phyloP scores from a whole-genome alignment of 768 basidiomycete species.

The Amyloporia xantha region DNA sequence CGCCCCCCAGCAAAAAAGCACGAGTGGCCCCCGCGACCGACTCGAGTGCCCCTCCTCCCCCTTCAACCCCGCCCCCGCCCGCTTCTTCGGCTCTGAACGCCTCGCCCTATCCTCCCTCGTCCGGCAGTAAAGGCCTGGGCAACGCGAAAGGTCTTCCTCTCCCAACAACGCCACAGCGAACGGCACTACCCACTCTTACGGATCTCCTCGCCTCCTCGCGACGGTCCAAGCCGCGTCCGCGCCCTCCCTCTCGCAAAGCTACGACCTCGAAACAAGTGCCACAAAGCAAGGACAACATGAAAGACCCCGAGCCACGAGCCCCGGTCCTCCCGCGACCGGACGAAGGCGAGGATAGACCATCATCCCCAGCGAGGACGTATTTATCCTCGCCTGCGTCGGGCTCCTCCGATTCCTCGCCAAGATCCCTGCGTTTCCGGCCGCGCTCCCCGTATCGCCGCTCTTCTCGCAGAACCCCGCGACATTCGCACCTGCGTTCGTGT shows the following conservation, averaged over 20 bases:
- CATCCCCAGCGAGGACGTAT: slow-evolving; percentile 30
- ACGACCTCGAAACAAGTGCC: slow-evolving; percentile 10
- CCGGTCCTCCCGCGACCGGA: slow-evolving; percentile 5
- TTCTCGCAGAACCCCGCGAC: slow-evolving; percentile 29
- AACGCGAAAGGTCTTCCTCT: slow-evolving; percentile 21
- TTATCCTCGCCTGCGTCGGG: slow-evolving; percentile 34
- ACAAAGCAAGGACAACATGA: slow-evolving; percentile 1
- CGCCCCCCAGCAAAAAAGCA: slow-evolving; percentile 16
- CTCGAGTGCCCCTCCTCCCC: slow-evolving; percentile 13
- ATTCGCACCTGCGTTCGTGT: slow-evolving; percentile 32
- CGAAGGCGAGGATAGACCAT: slow-evolving; percentile 7
- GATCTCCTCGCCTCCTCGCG: slow-evolving; percentile 41
- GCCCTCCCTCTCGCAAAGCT: slow-evolving; percentile 23
- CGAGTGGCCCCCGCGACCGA: slow-evolving; percentile 4
- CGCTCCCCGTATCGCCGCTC: slow-evolving; percentile 28
- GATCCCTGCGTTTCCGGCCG: slow-evolving; percentile 19
- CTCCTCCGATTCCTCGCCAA: slow-evolving; percentile 20
- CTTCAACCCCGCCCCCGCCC: slow-evolving; percentile 24
- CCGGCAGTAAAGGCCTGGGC: slow-evolving; percentile 14
- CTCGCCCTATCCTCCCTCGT: slow-evolving; percentile 3
- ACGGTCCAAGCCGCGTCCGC: slow-evolving; percentile 26
- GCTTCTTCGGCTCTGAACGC: slow-evolving; percentile 18
- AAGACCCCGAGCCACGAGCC: slow-evolving; percentile 4
- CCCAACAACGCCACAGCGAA: slow-evolving; percentile 21
- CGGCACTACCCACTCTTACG: slow-evolving; percentile 33